Evolutionary conservation across 805 yeast genomes (phyloP).

Genomic region (Kodamaea sagamina): DNA sequence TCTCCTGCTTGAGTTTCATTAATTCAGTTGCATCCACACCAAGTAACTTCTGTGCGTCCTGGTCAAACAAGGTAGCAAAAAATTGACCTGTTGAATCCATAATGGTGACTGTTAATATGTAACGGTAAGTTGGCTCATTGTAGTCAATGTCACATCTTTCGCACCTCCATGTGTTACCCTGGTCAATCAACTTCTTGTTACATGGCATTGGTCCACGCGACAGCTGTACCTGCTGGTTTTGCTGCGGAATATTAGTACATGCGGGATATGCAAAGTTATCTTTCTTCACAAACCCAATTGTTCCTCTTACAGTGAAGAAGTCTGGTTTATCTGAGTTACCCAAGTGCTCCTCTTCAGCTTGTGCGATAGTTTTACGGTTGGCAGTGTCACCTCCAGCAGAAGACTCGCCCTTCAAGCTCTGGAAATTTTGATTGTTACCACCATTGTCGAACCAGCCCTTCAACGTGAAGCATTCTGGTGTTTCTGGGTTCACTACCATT

Average conservation of each 20-base stretch:
- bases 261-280: conserved; percentile 90
- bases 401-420: conserved; percentile 59
- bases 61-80: conserved; percentile 88
- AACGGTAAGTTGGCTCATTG: conserved; percentile 74
- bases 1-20: conserved; percentile 36
- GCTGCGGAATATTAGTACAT: conserved; percentile 52
- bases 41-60: conserved; percentile 69
- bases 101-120: conserved; percentile 73
- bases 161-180: conserved; percentile 82
- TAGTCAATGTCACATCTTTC: conserved; percentile 81
- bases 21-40: conserved; percentile 69
- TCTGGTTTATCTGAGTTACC: conserved; percentile 81
- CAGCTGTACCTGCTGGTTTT: conserved; percentile 26
- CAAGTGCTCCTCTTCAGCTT: conserved; percentile 64
- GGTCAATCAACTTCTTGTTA: conserved; percentile 78
- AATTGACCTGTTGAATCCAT: conserved; percentile 80
- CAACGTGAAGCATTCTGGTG: conserved; percentile 80
- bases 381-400: conserved; percentile 38
- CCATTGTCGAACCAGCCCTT: conserved; percentile 94
- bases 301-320: conserved; percentile 73
- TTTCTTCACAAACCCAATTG: conserved; percentile 66
- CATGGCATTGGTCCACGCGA: conserved; percentile 42
- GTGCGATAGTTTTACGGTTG: conserved; percentile 64
- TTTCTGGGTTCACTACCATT: conserved; percentile 79
- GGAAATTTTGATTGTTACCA: conserved; percentile 66